phyloP scores from a whole-genome alignment of 441 rosid species.

The Erodium moschatum region DNA sequence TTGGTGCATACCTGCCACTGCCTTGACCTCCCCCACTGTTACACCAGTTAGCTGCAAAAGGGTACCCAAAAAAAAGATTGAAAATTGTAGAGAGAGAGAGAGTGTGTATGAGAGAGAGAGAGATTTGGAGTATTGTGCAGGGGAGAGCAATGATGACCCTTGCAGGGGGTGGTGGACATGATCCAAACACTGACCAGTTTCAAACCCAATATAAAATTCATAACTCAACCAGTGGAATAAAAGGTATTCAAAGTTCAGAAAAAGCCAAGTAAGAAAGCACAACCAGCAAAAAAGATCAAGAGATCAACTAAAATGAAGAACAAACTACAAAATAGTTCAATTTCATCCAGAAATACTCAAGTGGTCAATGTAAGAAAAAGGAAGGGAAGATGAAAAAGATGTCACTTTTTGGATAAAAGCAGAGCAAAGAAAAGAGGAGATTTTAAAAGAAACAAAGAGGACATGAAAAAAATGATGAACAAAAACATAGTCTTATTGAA shows the following conservation, averaged over 20 bases:
- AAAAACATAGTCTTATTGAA: neutral
- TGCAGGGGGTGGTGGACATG: too few species aligned
- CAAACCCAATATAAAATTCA: neutral
- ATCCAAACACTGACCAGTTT: slow-evolving; percentile 37
- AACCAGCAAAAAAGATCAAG: neutral
- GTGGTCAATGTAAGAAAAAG: slow-evolving; percentile 16
- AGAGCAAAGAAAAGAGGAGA: slow-evolving; percentile 8
- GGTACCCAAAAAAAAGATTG: slow-evolving; percentile 12
- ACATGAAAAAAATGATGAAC: slow-evolving; percentile 12
- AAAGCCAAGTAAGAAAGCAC: too few species aligned
- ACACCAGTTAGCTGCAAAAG: slow-evolving; percentile 79
- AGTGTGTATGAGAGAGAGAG: slow-evolving; percentile 16
- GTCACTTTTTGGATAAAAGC: slow-evolving; percentile 19
- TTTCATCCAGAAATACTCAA: slow-evolving; percentile 7
- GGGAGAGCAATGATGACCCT: slow-evolving; percentile 15
- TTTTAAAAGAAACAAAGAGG: slow-evolving; percentile 22
- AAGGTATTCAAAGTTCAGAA: too few species aligned
- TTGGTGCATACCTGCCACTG: slow-evolving; percentile 98
- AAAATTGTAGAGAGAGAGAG: slow-evolving; percentile 13
- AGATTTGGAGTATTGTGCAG: slow-evolving; percentile 50
- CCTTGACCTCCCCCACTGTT: slow-evolving; percentile 98
- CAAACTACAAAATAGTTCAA: slow-evolving; percentile 9
- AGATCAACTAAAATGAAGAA: slow-evolving; percentile 13
- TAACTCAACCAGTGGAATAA: too few species aligned
- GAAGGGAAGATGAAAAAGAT: slow-evolving; percentile 11